phyloP scores from a whole-genome alignment of 495 filamentous ascomycete species.

The Trichocladium antarcticum region DNA sequence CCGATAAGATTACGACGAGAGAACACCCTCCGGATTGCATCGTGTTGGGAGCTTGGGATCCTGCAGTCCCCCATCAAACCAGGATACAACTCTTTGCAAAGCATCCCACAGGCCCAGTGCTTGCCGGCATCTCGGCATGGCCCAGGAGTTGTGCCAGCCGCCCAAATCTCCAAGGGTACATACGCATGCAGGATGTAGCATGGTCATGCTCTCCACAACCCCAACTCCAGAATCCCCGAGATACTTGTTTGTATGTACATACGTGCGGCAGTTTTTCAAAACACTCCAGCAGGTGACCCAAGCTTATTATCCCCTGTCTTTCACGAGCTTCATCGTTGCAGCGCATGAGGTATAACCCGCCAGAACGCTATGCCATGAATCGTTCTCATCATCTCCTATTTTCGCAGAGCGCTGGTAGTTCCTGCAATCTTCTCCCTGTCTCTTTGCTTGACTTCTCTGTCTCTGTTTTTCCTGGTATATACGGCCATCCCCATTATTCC shows the following conservation, averaged over 20 bases:
- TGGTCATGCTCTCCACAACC: too few relatives aligned
- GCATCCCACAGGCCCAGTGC: neutral
- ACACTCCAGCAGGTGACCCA: neutral
- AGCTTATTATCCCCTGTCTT: conserved; percentile 3
- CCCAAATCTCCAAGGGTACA: too few relatives aligned
- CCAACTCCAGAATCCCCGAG: too few relatives aligned
- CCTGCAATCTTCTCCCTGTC: conserved; percentile 14
- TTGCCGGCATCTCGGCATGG: neutral
- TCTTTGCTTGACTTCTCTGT: neutral
- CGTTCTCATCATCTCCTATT: conserved; percentile 26
- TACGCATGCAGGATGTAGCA: too few relatives aligned
- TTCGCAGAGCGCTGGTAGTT: conserved; percentile 45
- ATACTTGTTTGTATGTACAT: too few relatives aligned
- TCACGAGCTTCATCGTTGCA: neutral
- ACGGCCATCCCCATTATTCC: conserved; percentile 8
- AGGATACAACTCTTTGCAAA: neutral
- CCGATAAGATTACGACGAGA: neutral
- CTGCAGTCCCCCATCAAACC: too few relatives aligned
- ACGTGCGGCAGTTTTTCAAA: neutral
- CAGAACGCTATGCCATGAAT: conserved; percentile 1
- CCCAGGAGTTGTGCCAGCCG: neutral
- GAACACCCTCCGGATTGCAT: too few relatives aligned
- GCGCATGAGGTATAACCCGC: conserved; percentile 18
- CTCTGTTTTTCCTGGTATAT: neutral
- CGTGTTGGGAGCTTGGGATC: too few relatives aligned